Conservation (phyloP, 306 rosid genomes). For the Casuarina equisetifolia region DNA sequence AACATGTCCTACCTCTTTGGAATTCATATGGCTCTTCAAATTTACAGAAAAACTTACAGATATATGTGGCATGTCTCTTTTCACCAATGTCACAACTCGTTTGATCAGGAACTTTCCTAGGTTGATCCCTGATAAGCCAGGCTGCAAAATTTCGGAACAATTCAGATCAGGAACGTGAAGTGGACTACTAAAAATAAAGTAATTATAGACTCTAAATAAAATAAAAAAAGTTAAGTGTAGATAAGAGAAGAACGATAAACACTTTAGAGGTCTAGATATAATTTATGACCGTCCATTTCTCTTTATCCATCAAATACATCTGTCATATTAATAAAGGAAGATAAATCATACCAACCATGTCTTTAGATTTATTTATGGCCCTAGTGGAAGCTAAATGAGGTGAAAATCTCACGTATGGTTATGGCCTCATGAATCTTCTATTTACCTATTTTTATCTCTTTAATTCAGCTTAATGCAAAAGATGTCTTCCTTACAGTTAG, state of each 20-base stretch:
- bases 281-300: background rate
- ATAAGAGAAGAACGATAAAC: conserved; percentile 2
- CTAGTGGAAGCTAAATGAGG: too few relatives aligned
- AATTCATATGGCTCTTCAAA: conserved; percentile 22
- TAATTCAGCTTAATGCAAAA: too few relatives aligned
- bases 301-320: background rate
- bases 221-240: conserved; percentile 7
- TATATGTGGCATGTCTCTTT: conserved; percentile 85
- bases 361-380: too few relatives aligned
- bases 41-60: conserved; percentile 55
- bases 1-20: conserved; percentile 11
- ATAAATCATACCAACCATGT: too few relatives aligned
- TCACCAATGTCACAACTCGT: conserved; percentile 82
- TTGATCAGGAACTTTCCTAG: conserved; percentile 90
- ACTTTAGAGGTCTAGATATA: background rate
- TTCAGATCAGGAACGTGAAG: conserved; percentile 25
- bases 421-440: too few relatives aligned
- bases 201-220: conserved; percentile 3
- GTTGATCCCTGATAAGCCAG: conserved; percentile 93
- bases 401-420: too few relatives aligned
- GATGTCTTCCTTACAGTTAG: too few relatives aligned
- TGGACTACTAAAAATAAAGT: background rate
- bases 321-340: background rate
- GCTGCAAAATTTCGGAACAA: conserved; percentile 52
- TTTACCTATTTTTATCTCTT: too few relatives aligned